A percentile compares a stretch with the other conserved stretches of the same genome.
Evolutionary conservation across 1,139 yeast species (phyloP).

Genomic region (Saccharomycopsis crataegensis): DNA sequence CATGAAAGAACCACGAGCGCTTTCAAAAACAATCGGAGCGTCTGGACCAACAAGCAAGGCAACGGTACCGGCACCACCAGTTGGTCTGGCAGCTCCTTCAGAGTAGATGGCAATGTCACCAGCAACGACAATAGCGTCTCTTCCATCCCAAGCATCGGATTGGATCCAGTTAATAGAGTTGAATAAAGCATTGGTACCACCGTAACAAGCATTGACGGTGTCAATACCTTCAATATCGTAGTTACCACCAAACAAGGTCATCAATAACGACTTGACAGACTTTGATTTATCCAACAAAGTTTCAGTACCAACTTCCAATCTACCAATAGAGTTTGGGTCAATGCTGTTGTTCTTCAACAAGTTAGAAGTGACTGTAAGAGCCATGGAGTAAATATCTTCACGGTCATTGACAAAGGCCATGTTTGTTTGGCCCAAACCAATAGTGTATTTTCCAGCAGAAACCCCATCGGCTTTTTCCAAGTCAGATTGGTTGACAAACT

Average conservation of each 20-base stretch:
- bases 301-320: conserved; percentile 98
- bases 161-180: conserved; percentile 95
- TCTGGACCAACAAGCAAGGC: conserved; percentile 96
- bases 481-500: conserved; percentile 83
- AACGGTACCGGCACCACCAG: conserved; percentile 98
- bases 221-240: conserved; percentile 94
- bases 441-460: conserved; percentile 93
- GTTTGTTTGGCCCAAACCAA: conserved; percentile 96
- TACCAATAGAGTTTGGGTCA: conserved; percentile 77
- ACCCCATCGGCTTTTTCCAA: conserved; percentile 81
- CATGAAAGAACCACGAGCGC: conserved; percentile 85
- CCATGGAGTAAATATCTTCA: conserved; percentile 92
- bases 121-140: conserved; percentile 94
- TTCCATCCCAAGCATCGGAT: conserved; percentile 96
- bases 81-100: conserved; percentile 97
- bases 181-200: conserved; percentile 94
- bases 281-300: conserved; percentile 95
- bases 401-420: conserved; percentile 97
- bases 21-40: conserved; percentile 91
- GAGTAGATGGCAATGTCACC: conserved; percentile 98
- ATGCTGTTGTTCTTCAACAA: conserved; percentile 75
- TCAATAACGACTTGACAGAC: conserved; percentile 91
- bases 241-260: conserved; percentile 89
- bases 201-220: conserved; percentile 96
- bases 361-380: conserved; percentile 73